phyloP scores from a whole-genome alignment of 495 filamentous ascomycete species.

The Oidiodendron maius region DNA sequence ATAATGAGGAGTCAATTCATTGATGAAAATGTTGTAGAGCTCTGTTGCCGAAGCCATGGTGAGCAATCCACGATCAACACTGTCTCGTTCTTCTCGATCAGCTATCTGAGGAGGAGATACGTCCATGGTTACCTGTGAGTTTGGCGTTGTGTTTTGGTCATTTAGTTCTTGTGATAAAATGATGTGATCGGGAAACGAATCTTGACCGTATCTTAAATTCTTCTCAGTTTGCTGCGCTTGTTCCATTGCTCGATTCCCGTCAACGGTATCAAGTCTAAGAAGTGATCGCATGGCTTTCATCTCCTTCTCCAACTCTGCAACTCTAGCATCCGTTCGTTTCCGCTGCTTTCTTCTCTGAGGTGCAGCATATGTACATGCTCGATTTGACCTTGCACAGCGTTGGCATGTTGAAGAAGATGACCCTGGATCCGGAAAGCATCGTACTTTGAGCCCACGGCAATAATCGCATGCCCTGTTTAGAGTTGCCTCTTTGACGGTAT shows the following conservation, averaged over 20 bases:
- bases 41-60: constrained; percentile 37
- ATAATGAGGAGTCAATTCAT: constrained; percentile 35
- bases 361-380: constrained; percentile 66
- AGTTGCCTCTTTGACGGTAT: too few relatives aligned
- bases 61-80: constrained; percentile 42
- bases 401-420: constrained; percentile 11
- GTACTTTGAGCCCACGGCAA: constrained; percentile 81
- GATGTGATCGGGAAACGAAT: background rate
- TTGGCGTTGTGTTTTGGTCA: background rate
- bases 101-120: background rate
- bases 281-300: constrained; percentile 16
- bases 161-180: background rate
- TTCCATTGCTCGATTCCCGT: background rate
- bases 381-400: constrained; percentile 13
- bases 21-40: constrained; percentile 37
- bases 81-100: too few relatives aligned
- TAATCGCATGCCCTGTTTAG: constrained; percentile 77
- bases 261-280: constrained; percentile 9
- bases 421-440: constrained; percentile 51
- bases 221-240: background rate
- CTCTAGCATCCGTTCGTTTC: constrained; percentile 86
- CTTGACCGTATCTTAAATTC: background rate
- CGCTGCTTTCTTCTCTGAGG: constrained; percentile 73
- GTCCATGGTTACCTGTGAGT: background rate
- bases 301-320: constrained; percentile 76